A percentile compares a stretch with the other conserved stretches of the same genome.
Conservation (phyloP, 768 basidiomycete species). For the Podaxis sp. region DNA sequence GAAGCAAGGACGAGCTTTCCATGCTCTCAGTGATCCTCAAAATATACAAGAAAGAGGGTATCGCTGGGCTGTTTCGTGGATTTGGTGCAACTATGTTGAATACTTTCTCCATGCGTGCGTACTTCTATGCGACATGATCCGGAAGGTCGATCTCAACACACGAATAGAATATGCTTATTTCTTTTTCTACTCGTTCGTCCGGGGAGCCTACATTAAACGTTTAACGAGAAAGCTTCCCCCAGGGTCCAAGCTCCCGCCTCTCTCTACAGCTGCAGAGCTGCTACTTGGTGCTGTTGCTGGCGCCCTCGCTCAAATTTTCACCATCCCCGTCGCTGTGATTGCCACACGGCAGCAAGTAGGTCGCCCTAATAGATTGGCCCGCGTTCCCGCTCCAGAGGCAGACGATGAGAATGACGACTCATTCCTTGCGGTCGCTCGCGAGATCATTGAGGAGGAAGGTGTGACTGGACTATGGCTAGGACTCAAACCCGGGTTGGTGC, state of each 20-base stretch:
- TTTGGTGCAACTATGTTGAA: slow-evolving; percentile 98
- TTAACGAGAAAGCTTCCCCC: slow-evolving; percentile 55
- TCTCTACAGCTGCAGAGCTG: slow-evolving; percentile 81
- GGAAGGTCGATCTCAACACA: slow-evolving; percentile 1
- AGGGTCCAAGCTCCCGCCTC: slow-evolving; percentile 56
- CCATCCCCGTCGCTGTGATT: slow-evolving; percentile 96
- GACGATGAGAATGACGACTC: slow-evolving; percentile 54
- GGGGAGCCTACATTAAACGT: slow-evolving; percentile 77
- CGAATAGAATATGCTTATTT: slow-evolving; percentile 94
- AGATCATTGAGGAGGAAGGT: slow-evolving; percentile 90
- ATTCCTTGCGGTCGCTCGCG: slow-evolving; percentile 74
- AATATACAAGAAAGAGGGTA: slow-evolving; percentile 79
- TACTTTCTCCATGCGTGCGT: slow-evolving; percentile 95
- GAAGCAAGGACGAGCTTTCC: slow-evolving; percentile 52
- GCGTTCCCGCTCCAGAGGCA: slow-evolving; percentile 11
- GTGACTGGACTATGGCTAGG: slow-evolving; percentile 90
- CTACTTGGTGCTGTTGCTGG: slow-evolving; percentile 90
- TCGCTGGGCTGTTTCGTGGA: slow-evolving; percentile 83
- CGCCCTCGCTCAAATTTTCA: slow-evolving; percentile 94
- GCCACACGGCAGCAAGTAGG: slow-evolving; percentile 97
- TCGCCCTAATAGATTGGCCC: slow-evolving; percentile 27
- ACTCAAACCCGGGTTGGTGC: slow-evolving; percentile 86
- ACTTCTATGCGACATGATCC: background rate
- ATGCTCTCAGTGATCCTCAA: slow-evolving; percentile 64
- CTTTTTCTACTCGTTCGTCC: slow-evolving; percentile 95